Evolutionary conservation across 805 yeast species (phyloP).

Genomic region (Hanseniaspora lindneri): DNA sequence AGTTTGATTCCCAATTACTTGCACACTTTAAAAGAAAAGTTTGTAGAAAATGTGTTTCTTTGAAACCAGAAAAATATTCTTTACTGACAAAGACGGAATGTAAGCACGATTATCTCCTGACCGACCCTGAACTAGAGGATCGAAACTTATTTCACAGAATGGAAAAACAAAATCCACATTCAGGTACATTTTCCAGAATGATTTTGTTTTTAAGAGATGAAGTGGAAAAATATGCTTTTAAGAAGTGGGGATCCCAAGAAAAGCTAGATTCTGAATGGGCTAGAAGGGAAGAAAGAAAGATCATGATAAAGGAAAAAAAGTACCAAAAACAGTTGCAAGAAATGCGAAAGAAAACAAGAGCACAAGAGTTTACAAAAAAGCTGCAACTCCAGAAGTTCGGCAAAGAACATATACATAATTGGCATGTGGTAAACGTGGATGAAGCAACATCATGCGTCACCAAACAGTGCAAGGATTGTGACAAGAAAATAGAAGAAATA

Average conservation of each 20-base stretch:
- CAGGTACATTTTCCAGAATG: constrained; percentile 80
- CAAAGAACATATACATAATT: constrained; percentile 59
- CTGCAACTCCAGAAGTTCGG: constrained; percentile 49
- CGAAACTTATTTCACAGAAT: constrained; percentile 53
- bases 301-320: constrained; percentile 63
- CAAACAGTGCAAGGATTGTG: constrained; percentile 67
- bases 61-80: constrained; percentile 76
- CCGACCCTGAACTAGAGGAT: constrained; percentile 87
- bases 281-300: constrained; percentile 58
- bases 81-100: constrained; percentile 91
- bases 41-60: constrained; percentile 64
- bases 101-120: constrained; percentile 76
- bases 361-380: constrained; percentile 72
- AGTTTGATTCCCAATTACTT: constrained; percentile 60
- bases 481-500: constrained; percentile 73
- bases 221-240: constrained; percentile 84
- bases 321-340: constrained; percentile 68
- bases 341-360: constrained; percentile 84
- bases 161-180: constrained; percentile 91
- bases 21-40: constrained; percentile 64
- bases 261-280: constrained; percentile 89
- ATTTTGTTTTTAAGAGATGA: constrained; percentile 81
- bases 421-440: constrained; percentile 46
- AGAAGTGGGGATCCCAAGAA: constrained; percentile 89
- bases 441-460: constrained; percentile 35